Evolutionary conservation across 768 basidiomycete species (phyloP), one percentile per base, ranked within the genome.

Genomic region (Pulveroboletus ravenelii): DNA sequence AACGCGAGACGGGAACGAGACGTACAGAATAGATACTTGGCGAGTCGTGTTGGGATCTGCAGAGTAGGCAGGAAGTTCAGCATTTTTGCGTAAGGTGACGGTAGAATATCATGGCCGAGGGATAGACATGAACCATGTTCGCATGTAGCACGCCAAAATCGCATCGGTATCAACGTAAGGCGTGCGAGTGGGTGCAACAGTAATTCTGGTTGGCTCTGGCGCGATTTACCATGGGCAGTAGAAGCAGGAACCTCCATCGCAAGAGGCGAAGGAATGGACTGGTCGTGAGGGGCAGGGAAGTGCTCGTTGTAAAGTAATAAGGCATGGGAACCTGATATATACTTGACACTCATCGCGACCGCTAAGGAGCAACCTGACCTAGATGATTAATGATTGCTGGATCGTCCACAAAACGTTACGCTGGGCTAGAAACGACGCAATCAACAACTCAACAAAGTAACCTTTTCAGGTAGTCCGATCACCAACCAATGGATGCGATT

Each of bases 21-120:
- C 78, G 62, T 54, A 79, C 78, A 27, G 59, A 78, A 79, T 35
- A 78, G 66, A 55, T 74, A 73, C 62, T 64, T 70, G 1, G 76
- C 76, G 49, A 78, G 71, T 38, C 76, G 62, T 63, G 29, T 41
- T 31, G 12, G 70, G 35, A 20, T 48, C 27, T 13, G 59, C 51
- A 7, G 62, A 56, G 49, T 75, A 74, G 10, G 70, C 62, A 15
- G 70, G 73, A 6, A 64, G 64, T 30, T 62, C 71, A 12, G 51
- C 43, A 27, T 64, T 56, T 64, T 56, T 29, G 52, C 51, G 38
- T 73, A 73, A 20, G 69, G 63, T 1, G 72, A 69, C 17, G 63
- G 70, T 45, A 51, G 49, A 10, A 41, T 6, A 13, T 50, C 52
- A n/a, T 58, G 53, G 2, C 12, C 27, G n/a, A n/a, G n/a, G n/a